A percentile compares a stretch with the other conserved stretches of the same genome.
phyloP scores from a whole-genome alignment of 768 basidiomycete genomes.

The Pisolithus sp. region DNA sequence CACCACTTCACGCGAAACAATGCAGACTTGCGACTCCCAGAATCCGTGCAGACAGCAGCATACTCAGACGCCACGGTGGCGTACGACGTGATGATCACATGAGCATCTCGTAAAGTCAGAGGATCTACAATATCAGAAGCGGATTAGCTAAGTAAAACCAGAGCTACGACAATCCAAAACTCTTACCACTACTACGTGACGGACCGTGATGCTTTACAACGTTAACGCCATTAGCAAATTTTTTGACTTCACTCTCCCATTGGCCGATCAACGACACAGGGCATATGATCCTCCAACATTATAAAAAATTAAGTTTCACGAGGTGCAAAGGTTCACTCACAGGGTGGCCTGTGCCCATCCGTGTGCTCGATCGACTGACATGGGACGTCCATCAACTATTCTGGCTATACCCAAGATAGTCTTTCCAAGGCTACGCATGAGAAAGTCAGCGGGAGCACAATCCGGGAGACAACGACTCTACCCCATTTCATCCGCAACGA shows the following conservation, averaged over 20 bases:
- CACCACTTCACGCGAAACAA: no score
- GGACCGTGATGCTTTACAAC: no score
- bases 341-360: background rate
- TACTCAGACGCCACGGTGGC: no score
- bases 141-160: no score
- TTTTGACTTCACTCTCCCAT: background rate
- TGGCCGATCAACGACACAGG: background rate
- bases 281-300: background rate
- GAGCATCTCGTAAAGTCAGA: no score
- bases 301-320: background rate
- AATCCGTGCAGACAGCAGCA: no score
- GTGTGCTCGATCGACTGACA: background rate
- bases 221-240: background rate
- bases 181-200: no score
- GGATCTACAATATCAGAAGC: no score
- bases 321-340: background rate
- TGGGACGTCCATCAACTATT: background rate
- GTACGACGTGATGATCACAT: no score
- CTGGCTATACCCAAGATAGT: background rate
- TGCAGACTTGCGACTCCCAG: no score
- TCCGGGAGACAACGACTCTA: background rate
- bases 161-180: no score
- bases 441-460: background rate
- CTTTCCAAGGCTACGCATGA: background rate
- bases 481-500: background rate